A percentile compares a stretch with the other conserved stretches of the same genome.
These are phyloP conservation scores for Leucoagaricus sp. DNA, from an alignment of 1,284 basidiomycete species.

Conservation along the genomic window DNA sequence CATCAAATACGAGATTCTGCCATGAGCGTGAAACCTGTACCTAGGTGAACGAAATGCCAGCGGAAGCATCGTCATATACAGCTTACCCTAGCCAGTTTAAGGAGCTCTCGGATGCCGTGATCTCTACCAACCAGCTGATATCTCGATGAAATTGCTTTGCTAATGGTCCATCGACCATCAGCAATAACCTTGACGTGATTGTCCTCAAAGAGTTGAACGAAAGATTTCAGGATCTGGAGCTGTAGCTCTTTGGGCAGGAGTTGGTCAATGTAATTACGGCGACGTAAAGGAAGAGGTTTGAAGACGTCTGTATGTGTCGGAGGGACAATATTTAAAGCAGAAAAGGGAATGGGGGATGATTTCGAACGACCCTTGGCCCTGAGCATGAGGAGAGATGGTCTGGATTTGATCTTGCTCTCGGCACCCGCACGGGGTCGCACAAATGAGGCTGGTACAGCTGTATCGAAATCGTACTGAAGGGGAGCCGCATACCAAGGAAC, in stretches of 20 bases:
- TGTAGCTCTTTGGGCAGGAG: conserved; percentile 75
- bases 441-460: neutral
- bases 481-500: conserved; percentile 15
- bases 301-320: conserved; percentile 47
- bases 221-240: conserved; percentile 58
- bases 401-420: neutral
- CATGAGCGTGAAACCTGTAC: conserved; percentile 80
- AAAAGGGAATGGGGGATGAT: conserved; percentile 62
- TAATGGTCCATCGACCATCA: conserved; percentile 56
- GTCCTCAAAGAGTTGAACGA: conserved; percentile 55
- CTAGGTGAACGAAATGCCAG: conserved; percentile 13
- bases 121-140: conserved; percentile 73
- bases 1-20: conserved; percentile 81
- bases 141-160: conserved; percentile 54
- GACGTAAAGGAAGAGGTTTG: conserved; percentile 45
- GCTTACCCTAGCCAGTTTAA: conserved; percentile 75
- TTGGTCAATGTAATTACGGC: conserved; percentile 64
- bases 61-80: conserved; percentile 17
- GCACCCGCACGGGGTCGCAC: neutral
- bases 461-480: conserved; percentile 6
- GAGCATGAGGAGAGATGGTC: conserved; percentile 23
- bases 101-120: conserved; percentile 73
- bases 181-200: conserved; percentile 46
- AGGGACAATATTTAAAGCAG: conserved; percentile 57
- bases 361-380: conserved; percentile 61